These are phyloP conservation scores for Scedosporium dehoogii DNA, from an alignment of 2,329 filamentous ascomycete genomes.

Conservation along the genomic window DNA sequence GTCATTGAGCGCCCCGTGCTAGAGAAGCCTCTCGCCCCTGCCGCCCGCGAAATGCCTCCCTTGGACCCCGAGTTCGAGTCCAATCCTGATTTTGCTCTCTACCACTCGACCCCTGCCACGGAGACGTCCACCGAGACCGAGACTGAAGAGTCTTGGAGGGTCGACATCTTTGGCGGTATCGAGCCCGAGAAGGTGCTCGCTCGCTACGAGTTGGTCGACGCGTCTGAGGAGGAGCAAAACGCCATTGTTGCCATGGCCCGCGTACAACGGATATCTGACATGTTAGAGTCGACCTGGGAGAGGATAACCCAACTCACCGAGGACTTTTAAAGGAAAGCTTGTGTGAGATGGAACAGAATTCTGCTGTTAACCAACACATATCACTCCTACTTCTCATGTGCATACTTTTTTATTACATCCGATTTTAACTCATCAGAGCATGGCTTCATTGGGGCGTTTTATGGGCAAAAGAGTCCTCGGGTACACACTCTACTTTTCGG, in stretches of 20 bases:
- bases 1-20: slow-evolving; percentile 37
- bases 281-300: slow-evolving; percentile 9
- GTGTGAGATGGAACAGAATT: not conserved
- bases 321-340: not conserved
- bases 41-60: slow-evolving; percentile 18
- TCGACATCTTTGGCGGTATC: slow-evolving; percentile 42
- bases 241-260: slow-evolving; percentile 36
- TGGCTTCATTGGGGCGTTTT: not conserved
- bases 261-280: slow-evolving; percentile 36
- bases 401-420: not conserved
- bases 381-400: not conserved
- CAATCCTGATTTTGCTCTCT: slow-evolving; percentile 52
- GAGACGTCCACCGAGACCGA: slow-evolving; percentile 27
- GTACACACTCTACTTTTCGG: not conserved
- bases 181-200: slow-evolving; percentile 54
- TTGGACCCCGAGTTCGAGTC: slow-evolving; percentile 50
- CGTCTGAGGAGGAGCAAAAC: slow-evolving; percentile 35
- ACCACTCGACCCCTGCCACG: slow-evolving; percentile 31
- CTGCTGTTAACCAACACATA: not conserved
- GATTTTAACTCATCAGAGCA: not conserved
- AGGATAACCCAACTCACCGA: slow-evolving; percentile 7
- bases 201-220: slow-evolving; percentile 55
- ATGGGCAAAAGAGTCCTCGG: not conserved
- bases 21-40: slow-evolving; percentile 21
- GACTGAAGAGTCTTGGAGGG: slow-evolving; percentile 27